Base-by-base conservation (phyloP, 2,329 filamentous ascomycete genomes). In the Byssothecium circinans region DNA sequence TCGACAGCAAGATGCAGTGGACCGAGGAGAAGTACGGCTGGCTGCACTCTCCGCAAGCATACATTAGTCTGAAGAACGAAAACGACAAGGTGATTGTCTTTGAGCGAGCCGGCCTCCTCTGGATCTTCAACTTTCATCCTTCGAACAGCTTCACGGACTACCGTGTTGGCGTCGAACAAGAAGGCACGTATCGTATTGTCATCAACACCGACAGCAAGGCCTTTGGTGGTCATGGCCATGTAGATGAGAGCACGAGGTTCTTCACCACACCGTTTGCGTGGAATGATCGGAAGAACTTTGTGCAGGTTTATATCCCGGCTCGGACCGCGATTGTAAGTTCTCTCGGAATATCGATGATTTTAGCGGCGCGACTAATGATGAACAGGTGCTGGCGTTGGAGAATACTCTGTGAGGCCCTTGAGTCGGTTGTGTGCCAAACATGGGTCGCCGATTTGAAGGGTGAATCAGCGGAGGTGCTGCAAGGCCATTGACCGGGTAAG, bases 61-160 rank as follows among this genome's bases (percentile, higher is more conserved):
- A 94, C 69, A 86, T 99, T 64, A 94, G 88, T 52, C 79, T 97
- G 59, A 99, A 97, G 81, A 85, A 99, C 68, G 91, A 97, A 67
- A 78, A 74, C 17, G 94, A 99, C 75, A 99, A 97, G 76, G 86
- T 97, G 35, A 84, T 99, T 56, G 91, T 96, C 3, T 99, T 96
- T 69, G 94, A 99, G 77, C 84, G 94, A 25, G 94, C 85, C 1
- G 91, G 91, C 0, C 75, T 96, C 49, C 78, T 99, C 10, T 99
- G 91, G 78, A 81, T 96, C 61, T 97, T 99, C 81, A 99, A 99
- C 75, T 96, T 97, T 79, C 86, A 97, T 68, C 85, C 89, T 0
- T 83, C 82, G 22, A 75, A 86, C 58, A 96, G 90, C 71, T 99
- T 88, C 74, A 86, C 86, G 10, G 94, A 97, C 73, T 99, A 96